Evolutionary conservation across 257 asterid genomes (phyloP), one percentile per base, ranked within the genome.

Genomic region (Echium plantagineum): DNA sequence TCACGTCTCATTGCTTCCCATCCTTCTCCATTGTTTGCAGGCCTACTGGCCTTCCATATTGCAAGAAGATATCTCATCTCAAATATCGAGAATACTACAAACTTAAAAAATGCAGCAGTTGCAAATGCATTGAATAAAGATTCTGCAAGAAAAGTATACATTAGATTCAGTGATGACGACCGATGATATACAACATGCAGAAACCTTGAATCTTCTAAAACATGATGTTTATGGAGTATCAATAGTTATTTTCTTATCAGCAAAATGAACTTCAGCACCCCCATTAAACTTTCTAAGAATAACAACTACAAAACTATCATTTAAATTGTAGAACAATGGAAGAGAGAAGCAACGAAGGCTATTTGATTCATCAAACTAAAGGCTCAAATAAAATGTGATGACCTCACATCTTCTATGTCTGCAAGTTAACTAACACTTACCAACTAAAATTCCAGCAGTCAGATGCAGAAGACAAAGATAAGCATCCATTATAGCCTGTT

Each of bases 31-130:
- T 72, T 83, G 67, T 72, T 84, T 59, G 71, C 21, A 21, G 97
- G 89, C 66, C 97, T 75, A 70, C 83, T 84, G 54, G 97, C 97
- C 75, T 88, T 93, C 97, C 97, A 88, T 75, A 93, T 89, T 10
- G 95, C 94, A 58, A 93, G 97, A 66, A 93, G 97, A 77, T 86
- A 93, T 54, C 97, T 81, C 98, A 93, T 91, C 80, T 91, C 98
- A 70, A 91, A 91, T 69, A 91, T 88, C 21, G 98, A 91, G 80
- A 91, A 91, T 68, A 91, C 98, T 63, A 91, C 98, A 61, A 91
- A 91, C 78, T 91, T 91, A 94, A 91, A 91, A 75, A 91, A 88
- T 63, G 98, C 96, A 56, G 95, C 98, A 3, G 98, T 91, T 46
- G 98, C 98, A 69, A 91, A 93, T 46, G 98, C 94, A 76, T 93